Base-by-base conservation (phyloP, 2,329 filamentous ascomycete genomes). In the Corinectria fuckeliana region DNA sequence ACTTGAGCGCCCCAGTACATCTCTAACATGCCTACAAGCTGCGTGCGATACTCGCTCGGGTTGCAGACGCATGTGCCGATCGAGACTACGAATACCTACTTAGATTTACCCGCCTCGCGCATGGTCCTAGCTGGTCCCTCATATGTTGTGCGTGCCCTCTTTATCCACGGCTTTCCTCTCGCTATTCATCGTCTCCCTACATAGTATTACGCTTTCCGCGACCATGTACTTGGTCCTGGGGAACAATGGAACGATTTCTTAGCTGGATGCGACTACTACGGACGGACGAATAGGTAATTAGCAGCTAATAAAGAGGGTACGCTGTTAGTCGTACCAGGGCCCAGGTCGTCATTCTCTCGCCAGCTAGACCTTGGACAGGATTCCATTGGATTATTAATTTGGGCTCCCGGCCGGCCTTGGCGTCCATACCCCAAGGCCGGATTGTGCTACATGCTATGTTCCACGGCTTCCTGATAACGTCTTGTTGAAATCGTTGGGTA, bases 181-280 rank as follows among this genome's bases (percentile, higher is more conserved):
- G 39, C 44, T 51, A 23, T 51, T 51, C 34, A 11, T 20, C 28
- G 21, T 34, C 38, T 34, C 48, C 23, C 18, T 26, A 23, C 36
- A 30, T 48, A 25, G 38, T 39, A 39, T n/a, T 30, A 36, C 34
- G 34, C 50, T 42, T 64, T 30, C 56, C 49, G 45, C 34, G 39
- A 18, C 61, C 59, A 42, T 57, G 56, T 54, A 60, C 62, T 58
- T 58, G 49, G 57, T 26, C 51, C 60, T 68, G 62, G 62, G 50
- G 60, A 64, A 59, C 45, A 54, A 57, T 57, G 67, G 64, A 41
- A 25, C 49, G 41, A 6, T 10, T 11, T 11, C 20, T 9, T 34
- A 42, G 39, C n/a, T 45, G 28, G n/a, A 36, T 25, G 23, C 14
- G 34, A 57, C 48, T 52, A 58, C 41, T 50, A 42, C 45, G 50